Evolutionary conservation across 805 yeast genomes (phyloP).

Genomic region (Barnettozyma sucrosica): DNA sequence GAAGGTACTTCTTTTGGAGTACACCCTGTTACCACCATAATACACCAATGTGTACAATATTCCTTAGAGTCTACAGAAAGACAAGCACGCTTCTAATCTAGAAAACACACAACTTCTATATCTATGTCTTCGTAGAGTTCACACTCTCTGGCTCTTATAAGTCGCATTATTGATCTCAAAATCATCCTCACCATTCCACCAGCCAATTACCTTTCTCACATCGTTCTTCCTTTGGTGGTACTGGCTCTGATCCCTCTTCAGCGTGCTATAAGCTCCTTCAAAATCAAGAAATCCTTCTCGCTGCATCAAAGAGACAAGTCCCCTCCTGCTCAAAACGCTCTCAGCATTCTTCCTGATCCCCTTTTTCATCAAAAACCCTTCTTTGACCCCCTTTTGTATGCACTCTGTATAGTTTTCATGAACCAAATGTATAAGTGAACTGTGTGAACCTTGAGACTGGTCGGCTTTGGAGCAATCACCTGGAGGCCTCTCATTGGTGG

Average conservation of each 20-base stretch:
- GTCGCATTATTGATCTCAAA: slow-evolving; percentile 18
- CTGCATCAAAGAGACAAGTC: slow-evolving; percentile 19
- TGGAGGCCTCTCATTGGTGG: slow-evolving; percentile 10
- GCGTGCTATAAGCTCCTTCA: slow-evolving; percentile 26
- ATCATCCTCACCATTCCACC: slow-evolving; percentile 45
- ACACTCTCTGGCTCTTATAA: neutral
- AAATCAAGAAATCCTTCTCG: neutral
- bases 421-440: slow-evolving; percentile 28
- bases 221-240: slow-evolving; percentile 29
- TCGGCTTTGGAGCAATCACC: slow-evolving; percentile 9
- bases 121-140: neutral
- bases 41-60: neutral
- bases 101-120: too few relatives aligned
- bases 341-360: slow-evolving; percentile 41
- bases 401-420: slow-evolving; percentile 20
- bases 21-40: too few relatives aligned
- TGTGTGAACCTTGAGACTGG: slow-evolving; percentile 17
- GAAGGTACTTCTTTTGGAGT: too few relatives aligned
- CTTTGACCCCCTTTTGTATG: slow-evolving; percentile 53
- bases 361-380: slow-evolving; percentile 47
- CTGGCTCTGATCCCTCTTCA: slow-evolving; percentile 24
- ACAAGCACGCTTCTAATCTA: neutral
- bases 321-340: slow-evolving; percentile 30
- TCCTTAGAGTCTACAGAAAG: neutral
- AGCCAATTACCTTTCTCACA: slow-evolving; percentile 31